phyloP scores from a whole-genome alignment of 768 basidiomycete genomes.

The Hygrophorus pudorinus region DNA sequence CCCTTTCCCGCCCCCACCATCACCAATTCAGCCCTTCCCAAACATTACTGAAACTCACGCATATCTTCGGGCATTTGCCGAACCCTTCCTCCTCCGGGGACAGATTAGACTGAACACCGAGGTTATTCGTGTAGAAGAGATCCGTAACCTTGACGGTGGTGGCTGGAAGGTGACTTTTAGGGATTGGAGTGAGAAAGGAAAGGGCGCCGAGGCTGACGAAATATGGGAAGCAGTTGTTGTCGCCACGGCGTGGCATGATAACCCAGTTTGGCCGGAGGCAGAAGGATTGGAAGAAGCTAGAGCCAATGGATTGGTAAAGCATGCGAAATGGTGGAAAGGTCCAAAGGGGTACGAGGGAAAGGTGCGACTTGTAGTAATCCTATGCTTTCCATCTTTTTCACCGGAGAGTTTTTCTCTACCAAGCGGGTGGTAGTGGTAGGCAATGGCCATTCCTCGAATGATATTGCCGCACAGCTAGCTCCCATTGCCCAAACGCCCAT shows the following conservation, averaged over 20 bases:
- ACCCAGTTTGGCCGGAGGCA: conserved; percentile 32
- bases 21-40: conserved; percentile 29
- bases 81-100: conserved; percentile 20
- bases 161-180: conserved; percentile 32
- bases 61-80: conserved; percentile 27
- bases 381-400: not conserved
- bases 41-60: conserved; percentile 27
- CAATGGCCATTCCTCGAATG: conserved; percentile 44
- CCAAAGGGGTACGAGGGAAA: conserved; percentile 26
- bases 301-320: conserved; percentile 25
- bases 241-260: conserved; percentile 36
- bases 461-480: conserved; percentile 37
- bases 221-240: conserved; percentile 42
- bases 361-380: conserved; percentile 13
- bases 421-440: conserved; percentile 40
- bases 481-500: conserved; percentile 29
- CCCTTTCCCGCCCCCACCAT: conserved; percentile 20
- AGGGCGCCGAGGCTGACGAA: conserved; percentile 21
- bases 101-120: conserved; percentile 32
- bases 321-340: conserved; percentile 34
- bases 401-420: not conserved
- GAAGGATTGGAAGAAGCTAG: conserved; percentile 30
- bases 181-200: conserved; percentile 22
- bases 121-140: conserved; percentile 28
- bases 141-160: conserved; percentile 7